Percentiles rank a stretch among this genome's conserved stretches.
phyloP scores from a whole-genome alignment of 2,329 filamentous ascomycete species.

The Colletotrichum navitas region DNA sequence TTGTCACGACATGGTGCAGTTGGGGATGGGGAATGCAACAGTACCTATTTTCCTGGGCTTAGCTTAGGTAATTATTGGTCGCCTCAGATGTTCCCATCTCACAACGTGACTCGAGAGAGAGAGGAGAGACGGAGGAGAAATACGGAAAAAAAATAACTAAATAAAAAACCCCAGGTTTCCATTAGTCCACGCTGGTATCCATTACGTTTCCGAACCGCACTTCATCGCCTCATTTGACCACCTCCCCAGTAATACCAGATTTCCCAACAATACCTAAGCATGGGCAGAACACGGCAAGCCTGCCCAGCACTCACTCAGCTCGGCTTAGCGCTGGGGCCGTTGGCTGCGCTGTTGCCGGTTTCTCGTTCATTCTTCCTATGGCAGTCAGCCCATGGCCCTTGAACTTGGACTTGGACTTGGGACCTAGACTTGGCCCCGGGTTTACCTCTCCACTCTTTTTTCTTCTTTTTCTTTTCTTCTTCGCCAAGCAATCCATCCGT shows the following conservation, averaged over 20 bases:
- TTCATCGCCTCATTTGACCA: constrained; percentile 41
- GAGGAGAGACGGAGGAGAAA: too few relatives aligned
- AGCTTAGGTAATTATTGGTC: constrained; percentile 26
- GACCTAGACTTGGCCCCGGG: constrained; percentile 1
- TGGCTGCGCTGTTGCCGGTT: background rate
- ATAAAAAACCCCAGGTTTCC: constrained; percentile 37
- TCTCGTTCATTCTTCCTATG: background rate
- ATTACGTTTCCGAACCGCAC: constrained; percentile 48
- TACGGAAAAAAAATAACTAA: too few relatives aligned
- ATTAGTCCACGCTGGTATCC: constrained; percentile 43
- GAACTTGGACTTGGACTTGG: constrained; percentile 10
- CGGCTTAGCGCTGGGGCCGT: too few relatives aligned
- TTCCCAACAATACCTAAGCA: constrained; percentile 12
- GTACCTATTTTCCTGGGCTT: background rate
- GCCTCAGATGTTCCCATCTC: background rate
- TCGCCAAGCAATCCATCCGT: constrained; percentile 3
- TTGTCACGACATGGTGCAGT: background rate
- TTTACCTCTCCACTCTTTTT: background rate
- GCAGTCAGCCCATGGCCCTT: constrained; percentile 8
- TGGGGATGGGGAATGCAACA: background rate
- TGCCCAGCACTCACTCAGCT: too few relatives aligned
- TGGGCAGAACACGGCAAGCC: background rate
- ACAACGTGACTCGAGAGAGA: constrained; percentile 23
- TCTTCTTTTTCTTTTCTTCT: background rate
- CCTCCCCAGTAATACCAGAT: constrained; percentile 25